phyloP scores from a whole-genome alignment of 495 filamentous ascomycete species.

The Lentithecium fluviatile region DNA sequence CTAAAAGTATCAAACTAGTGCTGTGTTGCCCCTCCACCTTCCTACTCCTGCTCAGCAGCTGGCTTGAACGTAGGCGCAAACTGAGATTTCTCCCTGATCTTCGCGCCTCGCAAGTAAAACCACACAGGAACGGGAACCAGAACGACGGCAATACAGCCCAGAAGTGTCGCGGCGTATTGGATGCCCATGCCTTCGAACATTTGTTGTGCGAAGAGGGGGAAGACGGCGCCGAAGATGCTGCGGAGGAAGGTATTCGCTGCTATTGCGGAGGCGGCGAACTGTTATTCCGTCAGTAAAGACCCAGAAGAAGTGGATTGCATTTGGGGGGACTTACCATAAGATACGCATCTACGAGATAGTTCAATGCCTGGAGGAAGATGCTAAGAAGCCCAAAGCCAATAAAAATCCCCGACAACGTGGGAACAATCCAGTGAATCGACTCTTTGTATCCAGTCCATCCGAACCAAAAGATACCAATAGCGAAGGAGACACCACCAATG shows the following conservation, averaged over 20 bases:
- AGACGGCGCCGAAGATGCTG: slow-evolving; percentile 70
- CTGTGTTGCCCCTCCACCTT: no score
- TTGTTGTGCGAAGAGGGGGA: slow-evolving; percentile 78
- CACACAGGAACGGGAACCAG: slow-evolving; percentile 74
- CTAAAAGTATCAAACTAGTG: no score
- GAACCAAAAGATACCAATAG: slow-evolving; percentile 82
- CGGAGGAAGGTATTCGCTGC: slow-evolving; percentile 88
- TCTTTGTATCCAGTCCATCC: slow-evolving; percentile 70
- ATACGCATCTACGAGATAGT: slow-evolving; percentile 86
- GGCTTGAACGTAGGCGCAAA: slow-evolving; percentile 60
- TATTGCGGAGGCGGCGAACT: slow-evolving; percentile 73
- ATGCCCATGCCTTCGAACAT: slow-evolving; percentile 80
- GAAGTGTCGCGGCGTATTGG: slow-evolving; percentile 72
- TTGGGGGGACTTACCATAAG: slow-evolving; percentile 63
- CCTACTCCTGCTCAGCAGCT: neutral
- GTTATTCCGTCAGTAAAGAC: neutral
- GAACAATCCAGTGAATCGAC: slow-evolving; percentile 78
- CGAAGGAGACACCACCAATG: slow-evolving; percentile 69
- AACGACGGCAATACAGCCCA: slow-evolving; percentile 67
- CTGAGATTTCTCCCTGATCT: slow-evolving; percentile 62
- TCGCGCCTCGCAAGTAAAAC: slow-evolving; percentile 63
- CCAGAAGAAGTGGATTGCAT: neutral
- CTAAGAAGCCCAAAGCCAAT: slow-evolving; percentile 66
- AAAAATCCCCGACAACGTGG: slow-evolving; percentile 66
- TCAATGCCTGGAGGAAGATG: slow-evolving; percentile 82